Conservation (phyloP, 116 monocot genomes). For the Trichopus zeylanicus region DNA sequence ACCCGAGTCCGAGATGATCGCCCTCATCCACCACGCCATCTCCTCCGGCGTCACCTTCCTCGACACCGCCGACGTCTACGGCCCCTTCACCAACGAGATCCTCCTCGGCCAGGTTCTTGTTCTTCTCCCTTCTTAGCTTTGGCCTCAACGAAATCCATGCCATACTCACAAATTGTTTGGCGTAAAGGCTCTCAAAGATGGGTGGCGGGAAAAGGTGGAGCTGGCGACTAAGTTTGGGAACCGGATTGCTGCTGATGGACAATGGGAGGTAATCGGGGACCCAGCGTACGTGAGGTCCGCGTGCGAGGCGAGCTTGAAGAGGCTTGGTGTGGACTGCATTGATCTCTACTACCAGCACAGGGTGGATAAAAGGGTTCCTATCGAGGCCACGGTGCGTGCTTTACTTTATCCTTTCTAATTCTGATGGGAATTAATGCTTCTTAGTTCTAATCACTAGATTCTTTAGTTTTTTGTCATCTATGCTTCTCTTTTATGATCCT, state of each 20-base stretch:
- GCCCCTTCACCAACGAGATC: slow-evolving; percentile 55
- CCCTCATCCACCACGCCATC: slow-evolving; percentile 50
- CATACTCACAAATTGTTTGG: background rate
- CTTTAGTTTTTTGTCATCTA: too few species aligned
- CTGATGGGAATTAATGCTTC: background rate
- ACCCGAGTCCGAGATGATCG: slow-evolving; percentile 46
- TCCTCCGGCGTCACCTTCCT: slow-evolving; percentile 44
- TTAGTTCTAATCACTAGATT: too few species aligned
- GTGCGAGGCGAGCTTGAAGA: slow-evolving; percentile 59
- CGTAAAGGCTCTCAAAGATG: slow-evolving; percentile 21
- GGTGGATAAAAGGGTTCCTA: slow-evolving; percentile 51
- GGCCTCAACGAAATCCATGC: background rate
- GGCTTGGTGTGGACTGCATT: slow-evolving; percentile 51
- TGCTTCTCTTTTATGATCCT: too few species aligned
- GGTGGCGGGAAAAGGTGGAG: slow-evolving; percentile 46
- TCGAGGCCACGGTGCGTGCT: slow-evolving; percentile 58
- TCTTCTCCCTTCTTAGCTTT: background rate
- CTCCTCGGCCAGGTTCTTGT: slow-evolving; percentile 49
- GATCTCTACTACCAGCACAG: slow-evolving; percentile 33
- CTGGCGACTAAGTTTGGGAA: slow-evolving; percentile 80
- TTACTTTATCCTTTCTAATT: background rate
- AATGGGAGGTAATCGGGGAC: slow-evolving; percentile 35
- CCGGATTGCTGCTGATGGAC: slow-evolving; percentile 9
- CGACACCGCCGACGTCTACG: slow-evolving; percentile 59
- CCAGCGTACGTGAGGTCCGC: slow-evolving; percentile 58